Evolutionary conservation across 1,139 yeast species (phyloP).

Genomic region (Wickerhamomyces sp.): DNA sequence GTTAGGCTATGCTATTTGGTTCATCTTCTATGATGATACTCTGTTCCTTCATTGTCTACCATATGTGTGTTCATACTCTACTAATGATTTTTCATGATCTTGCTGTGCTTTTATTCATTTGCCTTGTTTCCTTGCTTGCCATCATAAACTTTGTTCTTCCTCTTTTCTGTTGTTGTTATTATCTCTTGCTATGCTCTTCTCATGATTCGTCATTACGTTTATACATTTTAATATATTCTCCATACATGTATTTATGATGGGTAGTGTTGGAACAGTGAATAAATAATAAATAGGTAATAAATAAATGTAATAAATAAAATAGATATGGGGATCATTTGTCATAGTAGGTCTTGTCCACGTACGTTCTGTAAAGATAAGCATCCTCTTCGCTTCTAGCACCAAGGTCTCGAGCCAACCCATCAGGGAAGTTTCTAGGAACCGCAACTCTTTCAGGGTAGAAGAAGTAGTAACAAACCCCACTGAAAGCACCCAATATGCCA

Average conservation of each 20-base stretch:
- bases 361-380: constrained; percentile 15
- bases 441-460: constrained; percentile 75
- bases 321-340: neutral
- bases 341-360: constrained; percentile 18
- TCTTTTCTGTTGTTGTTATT: too few relatives aligned
- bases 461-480: constrained; percentile 48
- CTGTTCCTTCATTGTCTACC: too few relatives aligned
- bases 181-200: too few relatives aligned
- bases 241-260: too few relatives aligned
- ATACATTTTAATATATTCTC: neutral
- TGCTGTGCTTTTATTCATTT: too few relatives aligned
- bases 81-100: too few relatives aligned
- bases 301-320: neutral
- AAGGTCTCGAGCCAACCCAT: constrained; percentile 67
- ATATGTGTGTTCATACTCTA: too few relatives aligned
- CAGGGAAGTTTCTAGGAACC: constrained; percentile 73
- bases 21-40: too few relatives aligned
- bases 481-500: constrained; percentile 49
- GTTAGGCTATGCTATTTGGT: too few relatives aligned
- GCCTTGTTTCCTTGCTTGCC: too few relatives aligned
- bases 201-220: too few relatives aligned
- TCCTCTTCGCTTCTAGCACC: constrained; percentile 33
- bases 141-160: too few relatives aligned
- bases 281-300: neutral
- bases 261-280: neutral